A percentile compares a stretch with the other conserved stretches of the same genome.
Evolutionary conservation across 1,139 yeast genomes (phyloP).

Genomic region (Saccharomycopsis phalli): DNA sequence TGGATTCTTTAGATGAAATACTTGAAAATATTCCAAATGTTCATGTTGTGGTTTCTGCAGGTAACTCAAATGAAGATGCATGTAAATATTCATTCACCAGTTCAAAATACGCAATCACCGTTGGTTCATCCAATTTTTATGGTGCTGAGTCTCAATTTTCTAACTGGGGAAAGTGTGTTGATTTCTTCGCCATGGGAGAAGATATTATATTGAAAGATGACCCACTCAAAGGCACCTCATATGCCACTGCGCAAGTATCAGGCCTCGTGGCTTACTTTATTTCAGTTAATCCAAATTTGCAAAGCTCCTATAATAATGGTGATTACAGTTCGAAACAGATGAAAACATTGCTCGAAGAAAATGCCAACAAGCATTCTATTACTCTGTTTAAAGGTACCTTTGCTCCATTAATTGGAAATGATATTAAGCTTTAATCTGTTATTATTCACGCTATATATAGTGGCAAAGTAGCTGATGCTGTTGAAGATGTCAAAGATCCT

Average conservation of each 20-base stretch:
- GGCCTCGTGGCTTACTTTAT: not conserved
- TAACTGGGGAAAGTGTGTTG: constrained; percentile 77
- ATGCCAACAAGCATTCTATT: too few relatives aligned
- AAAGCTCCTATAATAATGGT: too few relatives aligned
- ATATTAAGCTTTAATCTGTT: too few relatives aligned
- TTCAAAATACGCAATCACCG: constrained; percentile 66
- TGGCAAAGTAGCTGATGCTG: too few relatives aligned
- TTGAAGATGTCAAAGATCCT: too few relatives aligned
- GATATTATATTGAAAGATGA: constrained; percentile 45
- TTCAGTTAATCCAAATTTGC: not conserved
- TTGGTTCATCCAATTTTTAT: constrained; percentile 69
- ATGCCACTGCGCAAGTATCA: not conserved
- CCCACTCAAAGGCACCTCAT: not conserved
- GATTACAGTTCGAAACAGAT: too few relatives aligned
- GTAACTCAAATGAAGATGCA: constrained; percentile 77
- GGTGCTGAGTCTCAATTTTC: constrained; percentile 73
- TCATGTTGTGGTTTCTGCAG: constrained; percentile 82
- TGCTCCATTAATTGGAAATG: too few relatives aligned
- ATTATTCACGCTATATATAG: too few relatives aligned
- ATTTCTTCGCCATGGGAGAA: constrained; percentile 77
- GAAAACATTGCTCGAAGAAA: too few relatives aligned
- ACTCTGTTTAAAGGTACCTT: too few relatives aligned
- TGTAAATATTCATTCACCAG: constrained; percentile 77
- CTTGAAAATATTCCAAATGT: too few relatives aligned
- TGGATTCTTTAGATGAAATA: too few relatives aligned